These are phyloP conservation scores for Annulohypoxylon bovei DNA, from an alignment of 495 filamentous ascomycete genomes.

Conservation along the genomic window DNA sequence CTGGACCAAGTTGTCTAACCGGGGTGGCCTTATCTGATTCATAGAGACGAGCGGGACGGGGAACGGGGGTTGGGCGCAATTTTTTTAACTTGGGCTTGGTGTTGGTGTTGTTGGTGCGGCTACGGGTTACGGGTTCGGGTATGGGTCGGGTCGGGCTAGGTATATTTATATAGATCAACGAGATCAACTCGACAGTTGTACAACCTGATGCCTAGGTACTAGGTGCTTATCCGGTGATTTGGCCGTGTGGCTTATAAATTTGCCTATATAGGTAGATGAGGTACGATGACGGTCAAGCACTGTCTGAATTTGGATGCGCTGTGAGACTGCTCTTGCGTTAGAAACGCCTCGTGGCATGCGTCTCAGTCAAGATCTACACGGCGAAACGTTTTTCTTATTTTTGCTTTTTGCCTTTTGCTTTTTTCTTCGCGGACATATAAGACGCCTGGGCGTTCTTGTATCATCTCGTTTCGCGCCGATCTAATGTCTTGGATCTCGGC, in stretches of 20 bases:
- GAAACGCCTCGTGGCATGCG: background rate
- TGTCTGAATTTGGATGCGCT: background rate
- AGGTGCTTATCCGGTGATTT: background rate
- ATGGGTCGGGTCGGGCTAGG: constrained; percentile 1
- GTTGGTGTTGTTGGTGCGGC: background rate
- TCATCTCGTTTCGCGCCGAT: background rate
- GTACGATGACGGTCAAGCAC: background rate
- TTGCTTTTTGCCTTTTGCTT: background rate
- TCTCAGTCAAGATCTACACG: too few species aligned
- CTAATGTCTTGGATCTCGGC: background rate
- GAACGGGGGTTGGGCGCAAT: constrained; percentile 8
- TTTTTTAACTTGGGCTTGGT: background rate
- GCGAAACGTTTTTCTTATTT: background rate
- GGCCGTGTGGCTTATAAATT: background rate
- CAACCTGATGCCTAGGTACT: background rate
- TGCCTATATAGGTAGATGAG: background rate
- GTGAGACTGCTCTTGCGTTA: background rate
- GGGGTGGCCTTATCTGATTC: constrained; percentile 12
- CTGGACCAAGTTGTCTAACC: background rate
- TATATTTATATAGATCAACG: constrained; percentile 19
- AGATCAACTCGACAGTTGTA: constrained; percentile 15
- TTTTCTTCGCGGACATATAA: background rate
- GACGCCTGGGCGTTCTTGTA: background rate
- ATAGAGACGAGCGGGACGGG: constrained; percentile 1
- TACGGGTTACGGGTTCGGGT: constrained; percentile 1